Evolutionary conservation across 257 asterid species (phyloP).

Genomic region (Catharanthus roseus): DNA sequence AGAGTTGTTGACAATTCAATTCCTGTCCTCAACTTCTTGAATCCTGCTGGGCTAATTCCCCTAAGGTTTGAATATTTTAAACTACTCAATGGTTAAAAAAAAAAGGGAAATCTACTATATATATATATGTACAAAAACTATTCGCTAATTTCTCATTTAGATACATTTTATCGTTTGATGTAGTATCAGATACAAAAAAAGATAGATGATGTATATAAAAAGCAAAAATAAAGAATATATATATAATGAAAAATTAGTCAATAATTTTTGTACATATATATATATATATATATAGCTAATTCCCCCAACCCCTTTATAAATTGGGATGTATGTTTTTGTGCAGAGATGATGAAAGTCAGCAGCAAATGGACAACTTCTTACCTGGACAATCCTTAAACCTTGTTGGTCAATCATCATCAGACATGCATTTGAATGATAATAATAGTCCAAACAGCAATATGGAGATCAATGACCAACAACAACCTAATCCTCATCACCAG

Average conservation of each 20-base stretch:
- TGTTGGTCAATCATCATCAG: slow-evolving; percentile 35
- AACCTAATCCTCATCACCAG: slow-evolving; percentile 17
- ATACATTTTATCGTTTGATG: no score
- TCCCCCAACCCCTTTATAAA: no score
- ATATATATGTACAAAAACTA: no score
- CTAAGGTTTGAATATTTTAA: slow-evolving; percentile 28
- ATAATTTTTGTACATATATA: no score
- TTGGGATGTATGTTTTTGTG: not conserved
- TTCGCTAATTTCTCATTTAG: no score
- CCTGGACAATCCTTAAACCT: slow-evolving; percentile 41
- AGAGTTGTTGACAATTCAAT: slow-evolving; percentile 46
- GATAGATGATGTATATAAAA: no score
- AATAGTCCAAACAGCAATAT: slow-evolving; percentile 44
- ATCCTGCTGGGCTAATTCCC: slow-evolving; percentile 60
- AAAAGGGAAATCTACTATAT: no score
- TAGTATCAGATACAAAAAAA: no score
- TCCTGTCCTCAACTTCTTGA: slow-evolving; percentile 69
- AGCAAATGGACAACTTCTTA: slow-evolving; percentile 40
- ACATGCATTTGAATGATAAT: slow-evolving; percentile 34
- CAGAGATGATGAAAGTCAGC: slow-evolving; percentile 53
- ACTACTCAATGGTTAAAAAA: not conserved
- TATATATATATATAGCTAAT: no score
- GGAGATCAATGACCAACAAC: slow-evolving; percentile 52
- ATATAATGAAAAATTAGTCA: no score
- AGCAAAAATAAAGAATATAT: no score